Percentiles rank a stretch among this genome's conserved stretches.
Evolutionary conservation across 768 basidiomycete species (phyloP).

Genomic region (Termitomyces sp.): DNA sequence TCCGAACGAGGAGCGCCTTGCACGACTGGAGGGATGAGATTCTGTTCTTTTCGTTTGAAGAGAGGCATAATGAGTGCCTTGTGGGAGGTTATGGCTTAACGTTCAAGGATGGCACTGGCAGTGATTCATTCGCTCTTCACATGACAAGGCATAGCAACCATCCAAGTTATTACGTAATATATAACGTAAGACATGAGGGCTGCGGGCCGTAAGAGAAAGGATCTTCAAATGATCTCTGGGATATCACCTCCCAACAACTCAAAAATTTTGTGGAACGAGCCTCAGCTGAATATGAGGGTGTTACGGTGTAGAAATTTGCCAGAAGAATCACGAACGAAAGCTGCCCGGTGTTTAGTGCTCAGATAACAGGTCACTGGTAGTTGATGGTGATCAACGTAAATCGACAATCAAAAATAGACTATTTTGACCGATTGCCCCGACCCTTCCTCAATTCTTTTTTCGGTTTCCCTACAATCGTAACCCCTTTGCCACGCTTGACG

Average conservation of each 20-base stretch:
- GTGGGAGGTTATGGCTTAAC: constrained; percentile 13
- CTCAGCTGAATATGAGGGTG: too few species aligned
- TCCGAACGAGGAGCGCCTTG: constrained; percentile 26
- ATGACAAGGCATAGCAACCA: not conserved
- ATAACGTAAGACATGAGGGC: too few species aligned
- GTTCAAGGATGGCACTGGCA: not conserved
- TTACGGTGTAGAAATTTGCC: too few species aligned
- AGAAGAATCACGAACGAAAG: too few species aligned
- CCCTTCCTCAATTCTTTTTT: constrained; percentile 33
- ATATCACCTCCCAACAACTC: too few species aligned
- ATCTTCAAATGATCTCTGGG: too few species aligned
- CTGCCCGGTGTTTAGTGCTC: not conserved
- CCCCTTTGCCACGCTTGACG: constrained; percentile 81
- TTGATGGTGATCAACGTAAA: not conserved
- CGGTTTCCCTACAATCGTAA: constrained; percentile 82
- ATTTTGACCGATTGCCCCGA: constrained; percentile 3
- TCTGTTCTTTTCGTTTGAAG: constrained; percentile 64
- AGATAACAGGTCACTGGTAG: not conserved
- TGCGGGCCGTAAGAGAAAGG: too few species aligned
- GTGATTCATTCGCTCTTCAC: not conserved
- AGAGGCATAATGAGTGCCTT: constrained; percentile 47
- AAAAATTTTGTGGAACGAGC: too few species aligned
- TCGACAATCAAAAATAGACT: not conserved
- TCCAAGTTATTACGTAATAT: too few species aligned
- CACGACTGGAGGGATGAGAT: constrained; percentile 63